Base-by-base conservation (phyloP, 2,329 filamentous ascomycete species). In the Zasmidium angulare region DNA sequence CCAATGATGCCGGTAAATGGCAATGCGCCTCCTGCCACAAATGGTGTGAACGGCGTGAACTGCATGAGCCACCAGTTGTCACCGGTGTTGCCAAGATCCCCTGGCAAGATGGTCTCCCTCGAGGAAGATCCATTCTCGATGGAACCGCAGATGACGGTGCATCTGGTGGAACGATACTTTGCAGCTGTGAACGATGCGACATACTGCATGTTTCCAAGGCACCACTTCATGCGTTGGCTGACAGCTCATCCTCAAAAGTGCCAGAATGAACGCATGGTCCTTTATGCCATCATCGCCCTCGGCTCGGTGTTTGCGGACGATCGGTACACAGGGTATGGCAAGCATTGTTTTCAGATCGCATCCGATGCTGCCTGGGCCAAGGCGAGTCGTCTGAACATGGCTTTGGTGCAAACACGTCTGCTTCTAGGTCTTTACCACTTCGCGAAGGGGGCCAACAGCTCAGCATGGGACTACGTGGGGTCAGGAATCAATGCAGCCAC, bases 361-460 rank as follows among this genome's bases (percentile, higher is more conserved):
- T 78, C 82, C 50, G 84, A 84, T 67, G 86, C 85, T 1, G 77
- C 81, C 47, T 77, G 82, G 46, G 77, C 77, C 54, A 77, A 77
- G 29, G 78, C 81, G 60, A 80, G 83, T 20, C 76, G 70, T 7
- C 81, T 85, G 59, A 84, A 78, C 57, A 73, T 91, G 51, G 86
- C 90, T 64, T 76, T 90, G 48, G 84, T 87, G 12, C 89, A 91
- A 70, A 83, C 82, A 50, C 82, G 86, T 55, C 76, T 91, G n/a
- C 78, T 90, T 17, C 79, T 91, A 43, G 82, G 84, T 20, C 74
- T 90, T 6, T 89, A 88, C 73, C 84, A 86, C 64, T 84, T 87
- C 60, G 83, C 87, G 1, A 80, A 81, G 21, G 84, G 84, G 14
- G 82, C 83, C n/a, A 75, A 81, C 40, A 78, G 79, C 46, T 82